Evolutionary conservation across 495 filamentous ascomycete species (phyloP), one percentile per base, ranked within the genome.

Genomic region (Hypoxylon lenormandii): DNA sequence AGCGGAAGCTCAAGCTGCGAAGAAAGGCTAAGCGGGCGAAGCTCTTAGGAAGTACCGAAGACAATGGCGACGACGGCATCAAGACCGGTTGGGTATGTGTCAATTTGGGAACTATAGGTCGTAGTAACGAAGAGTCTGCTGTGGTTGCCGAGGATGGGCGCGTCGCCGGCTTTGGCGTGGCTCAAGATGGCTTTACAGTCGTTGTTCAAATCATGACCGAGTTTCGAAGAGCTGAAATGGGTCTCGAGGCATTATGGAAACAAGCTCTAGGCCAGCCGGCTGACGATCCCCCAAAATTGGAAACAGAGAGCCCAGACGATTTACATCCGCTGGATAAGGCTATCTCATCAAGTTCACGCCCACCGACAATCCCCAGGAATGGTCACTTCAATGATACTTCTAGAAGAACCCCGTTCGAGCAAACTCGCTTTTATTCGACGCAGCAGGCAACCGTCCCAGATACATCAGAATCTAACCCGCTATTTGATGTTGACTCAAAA

Each of bases 71-170:
- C 70, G 93, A 97, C 70, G 94, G 92, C 0, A 91, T 96, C 37
- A 86, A 87, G 23, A 96, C 93, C 13, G 93, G 93, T 0, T 98
- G 95, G 95, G 91, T 98, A 7, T 98, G 96, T 78, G 91, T 98
- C 42, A 94, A 96, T 77, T 82, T 93, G 1, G 92, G 93, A 1
- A 83, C 84, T 13, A 84, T 96, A 11, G 85, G 89, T 58, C 80
- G 75, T 19, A 71, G 80, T 5, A 78, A 76, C 5, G 64, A 73
- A n/a, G 80, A 86, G 54, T 73, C 78, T 22, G 73, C 76, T 4
- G 72, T 79, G 74, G 48, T 78, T 65, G 67, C 76, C 47, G 75
- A 77, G 67, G 60, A 78, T 79, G 68, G 87, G 78, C 65, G 78
- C 72, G 47, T 89, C 85, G 75, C 89, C 85, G 93, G 93, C 3